Evolutionary conservation across 768 basidiomycete species (phyloP).

Genomic region (Auricularia cornea): DNA sequence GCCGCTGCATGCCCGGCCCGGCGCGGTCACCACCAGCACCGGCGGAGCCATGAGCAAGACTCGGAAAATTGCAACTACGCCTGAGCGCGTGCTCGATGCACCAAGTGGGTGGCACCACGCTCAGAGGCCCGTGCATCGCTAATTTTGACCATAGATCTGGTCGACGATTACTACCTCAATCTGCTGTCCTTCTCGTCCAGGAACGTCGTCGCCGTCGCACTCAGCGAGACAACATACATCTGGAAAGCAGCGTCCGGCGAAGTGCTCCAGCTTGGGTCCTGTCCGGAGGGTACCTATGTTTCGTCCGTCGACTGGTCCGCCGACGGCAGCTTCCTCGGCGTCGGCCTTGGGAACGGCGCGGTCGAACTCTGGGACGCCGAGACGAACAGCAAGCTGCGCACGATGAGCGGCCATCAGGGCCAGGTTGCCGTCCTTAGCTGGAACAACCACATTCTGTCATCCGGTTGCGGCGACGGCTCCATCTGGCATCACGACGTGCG

Average conservation of each 20-base stretch:
- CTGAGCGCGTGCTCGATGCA: conserved; percentile 92
- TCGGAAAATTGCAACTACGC: conserved; percentile 75
- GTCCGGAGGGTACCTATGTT: conserved; percentile 67
- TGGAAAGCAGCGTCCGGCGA: conserved; percentile 89
- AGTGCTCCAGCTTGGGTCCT: conserved; percentile 71
- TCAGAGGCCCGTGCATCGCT: background rate
- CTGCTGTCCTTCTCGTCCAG: conserved; percentile 80
- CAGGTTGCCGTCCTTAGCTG: conserved; percentile 83
- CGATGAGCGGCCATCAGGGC: conserved; percentile 82
- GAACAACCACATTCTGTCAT: conserved; percentile 77
- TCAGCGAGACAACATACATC: conserved; percentile 80
- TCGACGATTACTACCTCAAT: conserved; percentile 96
- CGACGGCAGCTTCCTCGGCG: conserved; percentile 62
- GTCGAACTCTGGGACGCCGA: conserved; percentile 96
- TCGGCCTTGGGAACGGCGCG: conserved; percentile 73
- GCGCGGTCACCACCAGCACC: conserved; percentile 51
- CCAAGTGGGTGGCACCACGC: conserved; percentile 60
- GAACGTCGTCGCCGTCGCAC: conserved; percentile 84
- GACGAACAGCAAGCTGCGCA: conserved; percentile 65
- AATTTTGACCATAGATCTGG: conserved; percentile 12
- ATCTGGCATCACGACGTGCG: conserved; percentile 97
- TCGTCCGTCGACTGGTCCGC: conserved; percentile 72
- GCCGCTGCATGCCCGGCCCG: conserved; percentile 62
- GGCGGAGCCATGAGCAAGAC: conserved; percentile 59
- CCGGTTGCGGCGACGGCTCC: conserved; percentile 87